Evolutionary conservation across 441 rosid species (phyloP), one percentile per base, ranked within the genome.

Genomic region (Gossypium schwendimanii): DNA sequence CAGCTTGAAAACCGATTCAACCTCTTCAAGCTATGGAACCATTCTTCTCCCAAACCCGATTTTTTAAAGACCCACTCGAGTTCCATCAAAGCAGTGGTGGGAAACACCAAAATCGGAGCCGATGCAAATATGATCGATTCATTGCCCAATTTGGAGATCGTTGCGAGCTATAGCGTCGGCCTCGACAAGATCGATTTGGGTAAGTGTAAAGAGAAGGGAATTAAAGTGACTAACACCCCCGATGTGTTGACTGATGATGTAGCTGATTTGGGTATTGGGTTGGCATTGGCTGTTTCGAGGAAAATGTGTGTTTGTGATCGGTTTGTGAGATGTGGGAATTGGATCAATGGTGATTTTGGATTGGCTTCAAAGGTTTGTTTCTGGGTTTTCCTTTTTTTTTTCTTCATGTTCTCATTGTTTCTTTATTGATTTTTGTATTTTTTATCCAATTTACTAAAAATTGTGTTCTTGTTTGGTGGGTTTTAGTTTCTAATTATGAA

Each of bases 221-320:
- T 90, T 26, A 80, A 86, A 70, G 93, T 90, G 26, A 80, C 84
- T 1, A 83, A 88, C 77, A 90, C 91, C 23, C 91, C 90, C 6
- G 89, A 88, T 70, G 90, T 87, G 18, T 70, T 90, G 82, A 90
- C 88, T 18, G 86, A 88, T 67, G 89, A 88, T 62, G 91, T 83
- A 17, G 96, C 90, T 14, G 91, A 87, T 69, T 63, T 83, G 75
- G 85, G 87, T 11, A 81, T 88, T 63, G 93, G 86, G 20, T 77
- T 90, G 84, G 78, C 82, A 4, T 57, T 88, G 70, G 83, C 86
- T 18, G 88, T 87, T 57, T 50, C 82, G 76, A 82, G 90, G 74
- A 85, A 82, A 84, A 49, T 90, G 24, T 80, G 82, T 72, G 85
- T 44, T 57, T 75, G 78, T 60, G 90, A 88, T 80, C 66, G 73